Base-by-base conservation (phyloP, 495 filamentous ascomycete species). In the Talaromyces nanjingensis region DNA sequence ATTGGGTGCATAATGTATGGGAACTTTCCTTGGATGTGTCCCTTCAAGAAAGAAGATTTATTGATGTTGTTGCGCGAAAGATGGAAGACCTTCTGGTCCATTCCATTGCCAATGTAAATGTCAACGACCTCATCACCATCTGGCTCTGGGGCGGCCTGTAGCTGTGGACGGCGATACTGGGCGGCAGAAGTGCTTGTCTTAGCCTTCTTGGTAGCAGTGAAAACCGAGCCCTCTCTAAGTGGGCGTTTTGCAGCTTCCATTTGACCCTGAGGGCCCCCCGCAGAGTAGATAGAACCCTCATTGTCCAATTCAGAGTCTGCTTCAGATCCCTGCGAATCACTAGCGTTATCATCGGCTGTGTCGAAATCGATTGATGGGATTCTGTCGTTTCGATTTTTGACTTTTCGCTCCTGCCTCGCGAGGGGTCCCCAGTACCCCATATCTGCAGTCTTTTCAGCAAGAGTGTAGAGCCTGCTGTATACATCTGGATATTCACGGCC, bases 1-100 rank as follows among this genome's bases (percentile, higher is more conserved):
- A 34, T 12, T 9, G 60, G 60, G 20, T 62, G 42, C 3, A 62
- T 16, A 11, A 62, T 27, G 25, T 31, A 62, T n/a, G 60, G 45
- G 12, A 42, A 24, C 20, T 31, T 37, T 24, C 45, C 60, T 20
- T 33, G 47, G 1, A 54, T 34, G 7, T 20, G 20, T 11, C 42
- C 45, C 22, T 34, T 39, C 16, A 62, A 53, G 18, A 62, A 31
- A 11, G 60, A 62, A 8, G 60, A 62, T 16, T 62, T 54, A 45
- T 25, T 20, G 11, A 62, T 62, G 4, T 29, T 37, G 14, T 49
- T 33, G 7, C 59, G 20, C 4, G 37, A 24, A 20, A 62, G 42
- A 12, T 27, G 59, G 27, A 62, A 62, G 4, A 62, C n/a, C 16
- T 62, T 53, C 25, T 53, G 60, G 8, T 31, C 25, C 0, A 1